Conservation (phyloP, 2,329 filamentous ascomycete species). For the Lasiodiplodia hormozganensis region DNA sequence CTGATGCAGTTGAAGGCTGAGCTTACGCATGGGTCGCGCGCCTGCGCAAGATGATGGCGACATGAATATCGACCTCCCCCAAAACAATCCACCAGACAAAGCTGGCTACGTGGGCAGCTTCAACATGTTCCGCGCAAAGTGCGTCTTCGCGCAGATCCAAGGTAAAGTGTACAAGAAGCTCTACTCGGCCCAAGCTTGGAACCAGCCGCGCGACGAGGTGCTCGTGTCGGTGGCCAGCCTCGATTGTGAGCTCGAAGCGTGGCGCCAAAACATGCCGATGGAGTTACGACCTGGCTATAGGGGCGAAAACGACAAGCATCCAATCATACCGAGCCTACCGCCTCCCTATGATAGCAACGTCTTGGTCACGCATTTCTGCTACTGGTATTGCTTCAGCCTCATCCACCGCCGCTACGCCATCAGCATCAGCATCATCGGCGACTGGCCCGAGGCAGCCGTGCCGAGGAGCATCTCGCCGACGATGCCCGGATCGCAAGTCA, state of each 20-base stretch:
- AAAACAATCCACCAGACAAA: not conserved
- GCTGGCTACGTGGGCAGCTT: not conserved
- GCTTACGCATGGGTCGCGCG: conserved; percentile 7
- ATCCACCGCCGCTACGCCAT: conserved; percentile 8
- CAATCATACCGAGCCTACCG: not conserved
- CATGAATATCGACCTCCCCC: not conserved
- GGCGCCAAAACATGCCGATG: not conserved
- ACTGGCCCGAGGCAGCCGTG: not conserved
- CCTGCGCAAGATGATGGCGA: not conserved
- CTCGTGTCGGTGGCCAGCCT: not conserved
- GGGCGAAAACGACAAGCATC: not conserved
- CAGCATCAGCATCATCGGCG: not conserved
- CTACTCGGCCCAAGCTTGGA: conserved; percentile 4
- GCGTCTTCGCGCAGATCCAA: conserved; percentile 1
- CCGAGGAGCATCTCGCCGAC: not conserved
- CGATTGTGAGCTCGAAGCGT: not conserved
- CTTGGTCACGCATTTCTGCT: conserved; percentile 5
- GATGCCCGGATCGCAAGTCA: not conserved
- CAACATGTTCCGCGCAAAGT: not conserved
- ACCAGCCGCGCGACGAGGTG: not conserved
- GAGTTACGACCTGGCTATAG: not conserved
- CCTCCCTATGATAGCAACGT: not conserved
- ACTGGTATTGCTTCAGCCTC: conserved; percentile 1
- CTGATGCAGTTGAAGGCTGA: not conserved
- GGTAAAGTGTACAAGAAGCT: conserved; percentile 3